Base-by-base conservation (phyloP, 768 basidiomycete genomes). In the Podaxis pistillaris region DNA sequence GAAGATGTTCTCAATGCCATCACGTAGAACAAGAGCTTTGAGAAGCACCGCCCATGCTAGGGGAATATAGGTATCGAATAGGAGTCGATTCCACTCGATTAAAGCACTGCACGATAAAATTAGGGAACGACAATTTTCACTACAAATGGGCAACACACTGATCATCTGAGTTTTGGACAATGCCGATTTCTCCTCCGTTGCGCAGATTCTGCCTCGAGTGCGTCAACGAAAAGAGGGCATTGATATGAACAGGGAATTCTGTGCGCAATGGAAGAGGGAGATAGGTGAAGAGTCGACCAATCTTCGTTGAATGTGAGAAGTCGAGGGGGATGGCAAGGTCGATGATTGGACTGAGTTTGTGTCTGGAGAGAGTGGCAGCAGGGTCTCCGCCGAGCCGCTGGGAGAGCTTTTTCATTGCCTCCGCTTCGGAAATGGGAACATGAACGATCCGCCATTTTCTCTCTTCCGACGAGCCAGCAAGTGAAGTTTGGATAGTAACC, bases 231-330 rank as follows among this genome's bases (percentile, higher is more conserved):
- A 85, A 83, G 1, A 80, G 63, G 0, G 73, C 79, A 63, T 85
- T 81, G 2, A 83, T 63, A 59, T 84, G 82, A 4, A 74, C 71
- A 0, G 78, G 77, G 60, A 82, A 83, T 1, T 74, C 72, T 0
- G 83, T 83, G 1, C 66, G 63, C 15, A 84, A 69, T 0, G 84
- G 83, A 0, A 85, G 69, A 0, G 82, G 83, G 3, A 84, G 76
- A 47, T 73, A 80, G 0, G 82, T 83, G 65, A 83, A 85, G 12
- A 85, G 69, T 4, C 79, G 72, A 1, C 83, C 83, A 13, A 40
- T 62, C 3, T 49, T 47, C 8, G 63, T 28, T 17, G 47, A 19
- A 1, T 55, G 55, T 33, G 67, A 63, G n/a, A 37, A 30, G 1
- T 74, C 68, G 24, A 73, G 49, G 1, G 75, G 74, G 6, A 75